phyloP scores from a whole-genome alignment of 805 yeast genomes.

The Barnettozyma vustinii region DNA sequence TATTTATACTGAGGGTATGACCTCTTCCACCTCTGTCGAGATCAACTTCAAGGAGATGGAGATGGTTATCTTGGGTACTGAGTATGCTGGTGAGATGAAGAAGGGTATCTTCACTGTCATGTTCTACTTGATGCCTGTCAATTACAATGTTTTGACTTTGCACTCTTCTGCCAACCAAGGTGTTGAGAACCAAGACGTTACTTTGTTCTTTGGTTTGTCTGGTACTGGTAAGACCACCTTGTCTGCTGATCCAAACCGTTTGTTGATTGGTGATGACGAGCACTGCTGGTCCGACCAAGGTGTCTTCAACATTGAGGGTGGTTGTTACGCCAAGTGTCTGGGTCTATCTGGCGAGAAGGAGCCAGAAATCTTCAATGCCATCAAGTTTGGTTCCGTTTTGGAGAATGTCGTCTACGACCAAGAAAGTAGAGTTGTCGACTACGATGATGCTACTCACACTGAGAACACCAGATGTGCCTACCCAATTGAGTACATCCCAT shows the following conservation, averaged over 20 bases:
- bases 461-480: slow-evolving; percentile 98
- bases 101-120: slow-evolving; percentile 98
- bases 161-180: slow-evolving; percentile 97
- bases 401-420: slow-evolving; percentile 91
- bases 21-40: slow-evolving; percentile 91
- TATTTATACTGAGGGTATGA: slow-evolving; percentile 94
- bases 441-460: slow-evolving; percentile 73
- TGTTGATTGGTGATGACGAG: slow-evolving; percentile 96
- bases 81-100: slow-evolving; percentile 99
- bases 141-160: slow-evolving; percentile 82
- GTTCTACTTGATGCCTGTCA: slow-evolving; percentile 98
- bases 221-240: slow-evolving; percentile 98
- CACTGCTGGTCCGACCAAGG: slow-evolving; percentile 99
- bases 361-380: slow-evolving; percentile 95
- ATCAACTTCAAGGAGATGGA: slow-evolving; percentile 97
- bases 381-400: slow-evolving; percentile 88
- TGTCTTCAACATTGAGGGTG: slow-evolving; percentile 99
- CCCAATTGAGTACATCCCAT: slow-evolving; percentile 95
- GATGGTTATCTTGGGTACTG: slow-evolving; percentile 98
- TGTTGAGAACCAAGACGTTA: slow-evolving; percentile 71
- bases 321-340: slow-evolving; percentile 97
- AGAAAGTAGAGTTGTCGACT: slow-evolving; percentile 75
- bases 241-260: slow-evolving; percentile 92
- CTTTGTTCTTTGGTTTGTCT: slow-evolving; percentile 92
- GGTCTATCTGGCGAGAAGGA: slow-evolving; percentile 87